These are phyloP conservation scores for Chytriomyces sp. DNA, from an alignment of 192 early-diverging fungal genomes.

Conservation along the genomic window DNA sequence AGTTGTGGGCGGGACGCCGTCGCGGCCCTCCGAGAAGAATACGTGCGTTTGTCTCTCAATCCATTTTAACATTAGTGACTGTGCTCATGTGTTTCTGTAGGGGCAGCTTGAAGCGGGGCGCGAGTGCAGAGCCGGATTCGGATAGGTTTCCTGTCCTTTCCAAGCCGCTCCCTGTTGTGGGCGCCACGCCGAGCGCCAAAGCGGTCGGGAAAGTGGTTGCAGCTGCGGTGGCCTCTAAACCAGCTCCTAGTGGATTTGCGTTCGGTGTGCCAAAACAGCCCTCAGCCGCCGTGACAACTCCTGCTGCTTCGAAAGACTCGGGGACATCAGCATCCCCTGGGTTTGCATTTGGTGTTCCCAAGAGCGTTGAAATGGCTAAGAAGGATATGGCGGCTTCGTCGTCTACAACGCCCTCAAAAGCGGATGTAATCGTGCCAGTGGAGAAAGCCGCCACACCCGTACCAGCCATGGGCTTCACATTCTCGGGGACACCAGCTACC, in stretches of 20 bases:
- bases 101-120: not conserved
- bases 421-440: not conserved
- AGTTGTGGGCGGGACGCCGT: conserved; percentile 18
- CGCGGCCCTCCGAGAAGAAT: conserved; percentile 13
- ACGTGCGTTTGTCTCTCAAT: conserved; percentile 1
- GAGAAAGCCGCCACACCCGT: not conserved
- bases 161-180: not conserved
- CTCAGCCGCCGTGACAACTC: too few species aligned
- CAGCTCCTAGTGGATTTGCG: not conserved
- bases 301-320: not conserved
- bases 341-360: not conserved
- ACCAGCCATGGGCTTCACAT: not conserved
- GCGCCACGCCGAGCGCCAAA: not conserved
- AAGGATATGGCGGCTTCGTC: too few species aligned
- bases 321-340: not conserved
- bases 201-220: not conserved
- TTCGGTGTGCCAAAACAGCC: too few species aligned
- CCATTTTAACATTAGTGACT: not conserved
- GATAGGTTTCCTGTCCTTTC: not conserved
- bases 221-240: not conserved
- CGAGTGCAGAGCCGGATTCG: not conserved
- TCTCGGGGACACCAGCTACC: too few species aligned
- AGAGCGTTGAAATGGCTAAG: too few species aligned
- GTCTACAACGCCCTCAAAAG: not conserved
- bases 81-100: not conserved